A percentile compares a stretch with the other conserved stretches of the same genome.
phyloP scores from a whole-genome alignment of 345 rosid species.

The Euphorbia pulcherrima region DNA sequence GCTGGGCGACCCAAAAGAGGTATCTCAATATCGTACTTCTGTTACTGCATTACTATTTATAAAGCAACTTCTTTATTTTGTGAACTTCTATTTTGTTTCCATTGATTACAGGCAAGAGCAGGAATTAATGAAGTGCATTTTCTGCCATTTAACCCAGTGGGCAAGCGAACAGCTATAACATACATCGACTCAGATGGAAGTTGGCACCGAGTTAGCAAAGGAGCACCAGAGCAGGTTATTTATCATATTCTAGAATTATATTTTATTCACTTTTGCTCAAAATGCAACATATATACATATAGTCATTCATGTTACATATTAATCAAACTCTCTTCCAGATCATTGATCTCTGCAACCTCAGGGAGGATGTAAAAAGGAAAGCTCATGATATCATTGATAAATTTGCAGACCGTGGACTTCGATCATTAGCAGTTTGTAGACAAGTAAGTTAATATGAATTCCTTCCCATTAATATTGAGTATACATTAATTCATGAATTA shows the following conservation, averaged over 20 bases:
- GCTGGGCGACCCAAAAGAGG: slow-evolving; percentile 58
- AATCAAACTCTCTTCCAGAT: slow-evolving; percentile 35
- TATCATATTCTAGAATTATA: neutral
- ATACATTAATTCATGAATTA: neutral
- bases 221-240: slow-evolving; percentile 77
- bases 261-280: neutral
- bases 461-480: neutral
- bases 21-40: slow-evolving; percentile 2
- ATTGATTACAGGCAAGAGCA: slow-evolving; percentile 54
- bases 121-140: slow-evolving; percentile 73
- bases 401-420: slow-evolving; percentile 81
- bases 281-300: neutral
- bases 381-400: slow-evolving; percentile 75
- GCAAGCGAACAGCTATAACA: slow-evolving; percentile 83
- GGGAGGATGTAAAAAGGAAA: slow-evolving; percentile 57
- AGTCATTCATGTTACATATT: neutral
- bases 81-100: neutral
- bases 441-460: slow-evolving; percentile 42
- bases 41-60: too few relatives aligned
- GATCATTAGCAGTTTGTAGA: slow-evolving; percentile 68
- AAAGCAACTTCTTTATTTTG: neutral
- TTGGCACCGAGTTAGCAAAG: slow-evolving; percentile 83
- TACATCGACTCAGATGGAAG: slow-evolving; percentile 54
- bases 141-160: slow-evolving; percentile 84
- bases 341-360: slow-evolving; percentile 61